phyloP scores from a whole-genome alignment of 1,139 yeast species.

The Trichomonascaceae sp. region DNA sequence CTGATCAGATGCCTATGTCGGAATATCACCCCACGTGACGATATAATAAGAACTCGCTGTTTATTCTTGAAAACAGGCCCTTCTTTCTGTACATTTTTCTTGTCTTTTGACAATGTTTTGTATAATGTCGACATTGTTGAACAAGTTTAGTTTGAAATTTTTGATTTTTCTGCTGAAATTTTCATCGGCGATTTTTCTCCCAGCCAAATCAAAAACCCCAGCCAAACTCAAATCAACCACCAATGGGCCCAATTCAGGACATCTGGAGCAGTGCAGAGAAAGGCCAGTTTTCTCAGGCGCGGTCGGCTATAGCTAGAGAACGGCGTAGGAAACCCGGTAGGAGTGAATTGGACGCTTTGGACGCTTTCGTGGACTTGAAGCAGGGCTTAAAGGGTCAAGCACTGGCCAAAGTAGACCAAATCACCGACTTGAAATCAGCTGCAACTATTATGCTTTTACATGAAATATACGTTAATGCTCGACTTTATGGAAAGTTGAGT shows the following conservation, averaged over 20 bases:
- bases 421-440: constrained; percentile 49
- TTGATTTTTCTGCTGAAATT: neutral
- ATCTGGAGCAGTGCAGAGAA: neutral
- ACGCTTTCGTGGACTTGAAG: constrained; percentile 40
- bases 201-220: neutral
- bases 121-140: constrained; percentile 55
- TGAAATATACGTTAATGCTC: constrained; percentile 27
- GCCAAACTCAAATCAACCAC: neutral
- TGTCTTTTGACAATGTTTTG: constrained; percentile 53
- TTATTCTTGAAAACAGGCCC: constrained; percentile 27
- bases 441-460: constrained; percentile 12
- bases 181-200: neutral
- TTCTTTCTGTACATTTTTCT: constrained; percentile 35
- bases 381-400: constrained; percentile 45
- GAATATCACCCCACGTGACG: constrained; percentile 87
- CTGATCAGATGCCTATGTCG: constrained; percentile 92
- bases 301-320: constrained; percentile 44
- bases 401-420: constrained; percentile 38
- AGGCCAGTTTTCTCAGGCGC: constrained; percentile 46
- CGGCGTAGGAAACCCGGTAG: constrained; percentile 51
- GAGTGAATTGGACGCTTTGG: constrained; percentile 46
- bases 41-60: constrained; percentile 63
- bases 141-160: neutral
- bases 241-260: neutral
- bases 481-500: constrained; percentile 22